Evolutionary conservation across 2,329 filamentous ascomycete species (phyloP).

Genomic region (Venturia effusa): DNA sequence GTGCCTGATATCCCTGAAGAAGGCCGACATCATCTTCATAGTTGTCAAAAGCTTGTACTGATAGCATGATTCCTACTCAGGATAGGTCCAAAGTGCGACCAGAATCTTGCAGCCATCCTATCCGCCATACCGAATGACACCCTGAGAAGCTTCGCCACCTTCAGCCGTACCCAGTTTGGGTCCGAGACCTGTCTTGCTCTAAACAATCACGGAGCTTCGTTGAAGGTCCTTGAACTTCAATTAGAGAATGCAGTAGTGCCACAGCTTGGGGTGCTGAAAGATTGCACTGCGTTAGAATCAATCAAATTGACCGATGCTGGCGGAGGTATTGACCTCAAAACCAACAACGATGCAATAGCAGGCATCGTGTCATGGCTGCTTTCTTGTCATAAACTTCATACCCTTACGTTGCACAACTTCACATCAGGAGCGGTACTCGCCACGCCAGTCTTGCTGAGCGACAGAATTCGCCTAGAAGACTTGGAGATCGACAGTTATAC

Average conservation of each 20-base stretch:
- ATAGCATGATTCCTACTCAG: slow-evolving; percentile 19
- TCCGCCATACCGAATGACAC: slow-evolving; percentile 44
- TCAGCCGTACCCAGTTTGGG: slow-evolving; percentile 45
- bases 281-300: slow-evolving; percentile 37
- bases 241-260: slow-evolving; percentile 39
- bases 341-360: slow-evolving; percentile 40
- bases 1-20: background rate
- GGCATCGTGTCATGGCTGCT: slow-evolving; percentile 44
- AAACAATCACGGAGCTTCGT: slow-evolving; percentile 41
- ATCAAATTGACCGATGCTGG: slow-evolving; percentile 38
- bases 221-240: slow-evolving; percentile 43
- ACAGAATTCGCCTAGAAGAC: slow-evolving; percentile 35
- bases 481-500: slow-evolving; percentile 41
- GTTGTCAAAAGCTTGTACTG: background rate
- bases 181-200: slow-evolving; percentile 43
- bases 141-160: slow-evolving; percentile 47
- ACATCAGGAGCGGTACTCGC: slow-evolving; percentile 43
- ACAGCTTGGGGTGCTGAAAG: slow-evolving; percentile 37
- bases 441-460: slow-evolving; percentile 36
- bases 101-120: slow-evolving; percentile 49
- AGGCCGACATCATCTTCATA: background rate
- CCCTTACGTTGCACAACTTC: slow-evolving; percentile 40
- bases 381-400: slow-evolving; percentile 39
- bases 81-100: slow-evolving; percentile 39
- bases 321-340: slow-evolving; percentile 36